Percentiles rank a stretch among this genome's conserved stretches.
Conservation (phyloP, 768 basidiomycete genomes). For the Russula virescens region DNA sequence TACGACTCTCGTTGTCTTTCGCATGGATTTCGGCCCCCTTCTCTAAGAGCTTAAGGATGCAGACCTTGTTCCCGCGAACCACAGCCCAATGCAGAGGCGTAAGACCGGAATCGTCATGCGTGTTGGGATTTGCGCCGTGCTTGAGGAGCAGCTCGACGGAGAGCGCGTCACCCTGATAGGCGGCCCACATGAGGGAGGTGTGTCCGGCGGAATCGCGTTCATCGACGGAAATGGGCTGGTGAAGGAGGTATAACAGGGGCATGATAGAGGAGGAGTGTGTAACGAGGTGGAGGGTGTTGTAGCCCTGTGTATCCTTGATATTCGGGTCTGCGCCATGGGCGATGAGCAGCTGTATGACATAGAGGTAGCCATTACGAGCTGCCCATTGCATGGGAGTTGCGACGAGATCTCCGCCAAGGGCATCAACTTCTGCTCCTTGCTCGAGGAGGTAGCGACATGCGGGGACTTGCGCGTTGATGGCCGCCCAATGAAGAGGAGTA, state of each 20-base stretch:
- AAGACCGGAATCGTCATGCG: slow-evolving; percentile 76
- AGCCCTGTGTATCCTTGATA: slow-evolving; percentile 87
- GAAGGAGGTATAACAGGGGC: slow-evolving; percentile 86
- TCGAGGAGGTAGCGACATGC: slow-evolving; percentile 85
- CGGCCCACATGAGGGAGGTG: slow-evolving; percentile 97
- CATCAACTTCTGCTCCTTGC: slow-evolving; percentile 92
- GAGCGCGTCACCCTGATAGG: slow-evolving; percentile 96
- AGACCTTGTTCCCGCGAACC: slow-evolving; percentile 85
- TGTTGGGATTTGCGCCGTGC: slow-evolving; percentile 75
- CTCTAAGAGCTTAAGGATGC: slow-evolving; percentile 79
- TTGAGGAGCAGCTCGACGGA: slow-evolving; percentile 86
- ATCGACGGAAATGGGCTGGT: slow-evolving; percentile 91
- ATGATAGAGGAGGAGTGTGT: slow-evolving; percentile 93
- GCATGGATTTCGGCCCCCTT: slow-evolving; percentile 78
- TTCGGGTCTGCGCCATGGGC: slow-evolving; percentile 89
- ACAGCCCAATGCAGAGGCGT: slow-evolving; percentile 96
- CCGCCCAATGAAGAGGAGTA: slow-evolving; percentile 96
- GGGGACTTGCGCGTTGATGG: slow-evolving; percentile 91
- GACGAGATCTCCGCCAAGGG: slow-evolving; percentile 86
- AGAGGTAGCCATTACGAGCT: slow-evolving; percentile 93
- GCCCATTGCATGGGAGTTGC: slow-evolving; percentile 99
- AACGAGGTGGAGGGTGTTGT: slow-evolving; percentile 92
- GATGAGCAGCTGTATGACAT: slow-evolving; percentile 89
- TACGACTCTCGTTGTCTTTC: slow-evolving; percentile 80
- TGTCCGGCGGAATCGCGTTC: slow-evolving; percentile 88